Base-by-base conservation (phyloP, 2,329 filamentous ascomycete genomes). In the Verticillium tricorpus region DNA sequence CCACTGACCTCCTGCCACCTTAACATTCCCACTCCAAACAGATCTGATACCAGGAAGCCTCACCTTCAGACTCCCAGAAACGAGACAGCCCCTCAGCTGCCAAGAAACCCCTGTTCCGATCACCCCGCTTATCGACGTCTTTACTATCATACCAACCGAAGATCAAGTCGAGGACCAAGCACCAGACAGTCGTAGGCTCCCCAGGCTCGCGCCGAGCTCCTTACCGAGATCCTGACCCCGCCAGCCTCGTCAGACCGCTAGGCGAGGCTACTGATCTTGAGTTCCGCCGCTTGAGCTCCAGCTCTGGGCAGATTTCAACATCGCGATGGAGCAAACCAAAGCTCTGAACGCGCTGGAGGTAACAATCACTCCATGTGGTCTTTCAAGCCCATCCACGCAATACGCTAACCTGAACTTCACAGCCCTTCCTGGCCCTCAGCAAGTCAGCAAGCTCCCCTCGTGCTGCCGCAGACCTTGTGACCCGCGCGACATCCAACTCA, bases 381-480 rank as follows among this genome's bases (percentile, higher is more conserved):
- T 19, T 15, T 1, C 3, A 19, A 22, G 2, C 22, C 34, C 9
- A 25, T 25, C 35, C 3, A 39, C 19, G 34, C n/a, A 56, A 5
- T 19, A 12, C 54, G 54, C 54, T 56, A 19, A 58, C 31, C 40
- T 25, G 7, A 22, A 12, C 78, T 39, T 79, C 83, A 12, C 81
- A 97, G 82, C 93, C 93, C n/a, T 98, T 94, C 79, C 81, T 99
- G 63, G 90, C 90, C 59, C 90, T 97, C 66, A 90, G 90, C 71
- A 95, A 93, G 73, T 91, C 92, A 12, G 92, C 92, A 65, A 91
- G 87, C 7, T 92, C 93, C 12, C 89, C 92, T 50, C 89, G 91
- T 68, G 92, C 93, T 62, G 90, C 93, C 52, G 89, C 91, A 71
- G 93, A 97, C 73, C 86, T 98, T 60, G 85, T 98, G 73, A 87